These are phyloP conservation scores for Leishmania guyanensis DNA, from an alignment of 208 protist genomes.

Conservation along the genomic window DNA sequence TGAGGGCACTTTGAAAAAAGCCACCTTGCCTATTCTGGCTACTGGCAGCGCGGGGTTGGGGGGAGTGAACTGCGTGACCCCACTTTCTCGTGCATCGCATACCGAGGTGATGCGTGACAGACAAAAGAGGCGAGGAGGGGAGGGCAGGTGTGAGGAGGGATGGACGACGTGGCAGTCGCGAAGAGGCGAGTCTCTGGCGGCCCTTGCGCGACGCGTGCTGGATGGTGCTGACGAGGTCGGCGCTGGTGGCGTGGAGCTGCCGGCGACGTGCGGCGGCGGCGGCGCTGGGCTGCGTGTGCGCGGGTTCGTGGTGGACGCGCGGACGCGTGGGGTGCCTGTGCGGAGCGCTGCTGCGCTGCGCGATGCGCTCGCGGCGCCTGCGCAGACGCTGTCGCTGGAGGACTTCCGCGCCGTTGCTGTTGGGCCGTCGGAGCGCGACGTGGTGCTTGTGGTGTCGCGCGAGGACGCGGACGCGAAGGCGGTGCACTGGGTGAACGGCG, in stretches of 20 bases:
- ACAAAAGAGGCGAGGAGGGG: no score
- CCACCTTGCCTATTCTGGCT: no score
- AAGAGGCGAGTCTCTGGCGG: neutral
- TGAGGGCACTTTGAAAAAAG: no score
- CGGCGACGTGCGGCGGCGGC: conserved; percentile 14
- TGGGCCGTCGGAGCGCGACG: conserved; percentile 19
- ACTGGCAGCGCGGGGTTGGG: no score
- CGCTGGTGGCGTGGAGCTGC: conserved; percentile 14
- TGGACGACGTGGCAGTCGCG: neutral
- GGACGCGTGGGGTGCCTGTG: conserved; percentile 15
- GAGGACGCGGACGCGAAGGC: conserved; percentile 35
- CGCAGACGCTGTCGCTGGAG: conserved; percentile 61
- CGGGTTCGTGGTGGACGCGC: conserved; percentile 37
- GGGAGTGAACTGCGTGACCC: no score
- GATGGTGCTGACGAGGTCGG: neutral
- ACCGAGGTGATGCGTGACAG: no score
- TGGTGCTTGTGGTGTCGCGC: conserved; percentile 37
- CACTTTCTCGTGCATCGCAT: no score
- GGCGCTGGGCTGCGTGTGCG: conserved; percentile 29
- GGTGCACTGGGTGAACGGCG: conserved; percentile 50
- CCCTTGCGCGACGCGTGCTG: conserved; percentile 1
- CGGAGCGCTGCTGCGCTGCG: neutral
- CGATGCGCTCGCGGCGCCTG: conserved; percentile 36
- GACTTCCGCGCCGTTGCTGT: conserved; percentile 46
- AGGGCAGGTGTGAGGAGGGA: no score